Conservation (phyloP, 352 stramenopile genomes). For the Pythium biforme region DNA sequence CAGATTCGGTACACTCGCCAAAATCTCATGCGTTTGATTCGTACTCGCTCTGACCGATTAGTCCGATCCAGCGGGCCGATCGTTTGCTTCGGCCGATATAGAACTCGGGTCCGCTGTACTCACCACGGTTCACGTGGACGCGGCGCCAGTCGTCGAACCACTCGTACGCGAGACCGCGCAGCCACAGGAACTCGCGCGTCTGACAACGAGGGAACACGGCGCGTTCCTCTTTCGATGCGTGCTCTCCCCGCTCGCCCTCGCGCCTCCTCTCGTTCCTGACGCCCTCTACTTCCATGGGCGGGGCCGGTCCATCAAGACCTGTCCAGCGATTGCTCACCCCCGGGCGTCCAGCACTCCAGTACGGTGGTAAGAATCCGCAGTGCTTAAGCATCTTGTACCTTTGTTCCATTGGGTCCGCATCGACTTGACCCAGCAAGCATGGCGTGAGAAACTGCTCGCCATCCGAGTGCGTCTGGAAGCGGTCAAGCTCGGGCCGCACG, state of each 20-base stretch:
- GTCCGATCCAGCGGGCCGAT: slow-evolving; percentile 11
- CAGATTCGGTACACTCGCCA: no score
- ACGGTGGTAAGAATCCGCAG: slow-evolving; percentile 6
- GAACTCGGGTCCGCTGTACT: background rate
- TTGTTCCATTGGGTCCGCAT: background rate
- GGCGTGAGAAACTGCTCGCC: slow-evolving; percentile 9
- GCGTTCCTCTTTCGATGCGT: background rate
- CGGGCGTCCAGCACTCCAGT: background rate
- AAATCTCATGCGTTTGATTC: background rate
- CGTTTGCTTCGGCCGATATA: slow-evolving; percentile 4
- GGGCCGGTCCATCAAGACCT: background rate
- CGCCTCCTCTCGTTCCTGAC: no score
- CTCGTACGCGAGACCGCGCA: slow-evolving; percentile 11
- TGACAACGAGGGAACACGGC: background rate
- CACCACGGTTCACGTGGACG: background rate
- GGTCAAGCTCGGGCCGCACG: no score
- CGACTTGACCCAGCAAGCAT: slow-evolving; percentile 1
- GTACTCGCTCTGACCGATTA: slow-evolving; percentile 3
- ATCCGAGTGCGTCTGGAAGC: slow-evolving; percentile 5
- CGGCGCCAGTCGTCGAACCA: slow-evolving; percentile 12
- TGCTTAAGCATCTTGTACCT: slow-evolving; percentile 3
- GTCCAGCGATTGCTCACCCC: slow-evolving; percentile 4
- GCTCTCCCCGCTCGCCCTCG: no score
- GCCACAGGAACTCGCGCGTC: background rate
- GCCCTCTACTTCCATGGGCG: background rate